Percentiles rank a stretch among this genome's conserved stretches.
phyloP scores from a whole-genome alignment of 2,329 filamentous ascomycete species.

The Aspergillus texensis region DNA sequence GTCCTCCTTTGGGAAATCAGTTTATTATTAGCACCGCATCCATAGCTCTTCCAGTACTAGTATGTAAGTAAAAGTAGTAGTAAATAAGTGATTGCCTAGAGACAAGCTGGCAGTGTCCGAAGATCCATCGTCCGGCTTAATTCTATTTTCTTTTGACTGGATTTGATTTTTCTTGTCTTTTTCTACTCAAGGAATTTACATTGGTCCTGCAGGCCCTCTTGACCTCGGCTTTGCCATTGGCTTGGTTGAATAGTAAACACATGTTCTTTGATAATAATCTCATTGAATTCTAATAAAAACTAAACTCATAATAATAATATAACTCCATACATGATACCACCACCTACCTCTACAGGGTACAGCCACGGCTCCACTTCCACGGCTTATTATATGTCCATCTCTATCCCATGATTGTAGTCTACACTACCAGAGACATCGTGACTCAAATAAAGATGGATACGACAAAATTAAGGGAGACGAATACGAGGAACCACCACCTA shows the following conservation, averaged over 20 bases:
- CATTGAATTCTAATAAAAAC: not conserved
- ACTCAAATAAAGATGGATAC: not conserved
- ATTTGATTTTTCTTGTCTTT: not conserved
- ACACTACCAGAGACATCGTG: not conserved
- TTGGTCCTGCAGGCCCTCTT: not conserved
- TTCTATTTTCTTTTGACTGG: not conserved
- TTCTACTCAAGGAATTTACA: not conserved
- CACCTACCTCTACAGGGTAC: not conserved
- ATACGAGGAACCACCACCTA: not conserved
- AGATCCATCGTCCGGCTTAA: not conserved
- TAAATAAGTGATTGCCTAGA: constrained; percentile 2
- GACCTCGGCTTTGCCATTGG: not conserved
- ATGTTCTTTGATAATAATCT: not conserved
- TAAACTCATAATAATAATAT: not conserved
- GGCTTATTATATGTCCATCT: not conserved
- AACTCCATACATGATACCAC: not conserved
- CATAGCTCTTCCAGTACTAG: not conserved
- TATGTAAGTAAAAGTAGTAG: not conserved
- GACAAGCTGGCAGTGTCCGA: not conserved
- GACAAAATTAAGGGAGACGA: not conserved
- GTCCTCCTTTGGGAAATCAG: not conserved
- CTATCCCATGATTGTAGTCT: not conserved
- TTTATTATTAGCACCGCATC: constrained; percentile 6
- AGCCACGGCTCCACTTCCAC: not conserved
- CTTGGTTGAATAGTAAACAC: not conserved